Evolutionary conservation across 768 basidiomycete species (phyloP).

Genomic region (Collybia mongolica): DNA sequence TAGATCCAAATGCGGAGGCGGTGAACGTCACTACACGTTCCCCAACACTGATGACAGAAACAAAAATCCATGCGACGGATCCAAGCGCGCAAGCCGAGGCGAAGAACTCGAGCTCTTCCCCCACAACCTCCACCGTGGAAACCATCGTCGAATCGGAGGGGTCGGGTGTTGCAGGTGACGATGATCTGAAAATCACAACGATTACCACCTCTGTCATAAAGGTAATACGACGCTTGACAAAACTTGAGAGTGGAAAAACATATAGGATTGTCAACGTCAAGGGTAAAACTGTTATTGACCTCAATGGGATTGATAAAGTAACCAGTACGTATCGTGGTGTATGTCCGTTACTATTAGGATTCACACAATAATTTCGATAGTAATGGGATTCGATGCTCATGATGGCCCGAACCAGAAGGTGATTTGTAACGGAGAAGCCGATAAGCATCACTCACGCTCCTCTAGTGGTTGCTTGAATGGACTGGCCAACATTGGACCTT

Average conservation of each 20-base stretch:
- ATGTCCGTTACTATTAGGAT: background rate
- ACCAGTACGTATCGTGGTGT: conserved; percentile 32
- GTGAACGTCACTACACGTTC: no score
- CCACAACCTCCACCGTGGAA: conserved; percentile 15
- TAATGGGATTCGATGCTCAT: conserved; percentile 47
- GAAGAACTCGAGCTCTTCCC: background rate
- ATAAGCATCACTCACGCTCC: background rate
- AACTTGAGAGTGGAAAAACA: conserved; percentile 27
- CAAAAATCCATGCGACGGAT: background rate
- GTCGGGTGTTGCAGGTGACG: conserved; percentile 19
- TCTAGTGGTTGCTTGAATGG: conserved; percentile 48
- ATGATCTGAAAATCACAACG: conserved; percentile 27
- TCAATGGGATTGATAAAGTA: conserved; percentile 49
- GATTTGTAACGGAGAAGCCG: conserved; percentile 1
- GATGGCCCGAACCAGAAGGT: conserved; percentile 50
- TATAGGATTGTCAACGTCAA: conserved; percentile 53
- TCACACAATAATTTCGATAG: conserved; percentile 19
- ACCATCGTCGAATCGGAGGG: conserved; percentile 21
- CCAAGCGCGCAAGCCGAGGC: background rate
- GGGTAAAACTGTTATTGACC: conserved; percentile 50
- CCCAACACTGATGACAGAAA: no score
- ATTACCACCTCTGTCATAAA: conserved; percentile 29
- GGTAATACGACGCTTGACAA: conserved; percentile 5
- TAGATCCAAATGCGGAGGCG: no score
- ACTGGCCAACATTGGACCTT: conserved; percentile 37